These are phyloP conservation scores for Coemansia sp. DNA, from an alignment of 192 early-diverging fungal genomes.

Conservation along the genomic window DNA sequence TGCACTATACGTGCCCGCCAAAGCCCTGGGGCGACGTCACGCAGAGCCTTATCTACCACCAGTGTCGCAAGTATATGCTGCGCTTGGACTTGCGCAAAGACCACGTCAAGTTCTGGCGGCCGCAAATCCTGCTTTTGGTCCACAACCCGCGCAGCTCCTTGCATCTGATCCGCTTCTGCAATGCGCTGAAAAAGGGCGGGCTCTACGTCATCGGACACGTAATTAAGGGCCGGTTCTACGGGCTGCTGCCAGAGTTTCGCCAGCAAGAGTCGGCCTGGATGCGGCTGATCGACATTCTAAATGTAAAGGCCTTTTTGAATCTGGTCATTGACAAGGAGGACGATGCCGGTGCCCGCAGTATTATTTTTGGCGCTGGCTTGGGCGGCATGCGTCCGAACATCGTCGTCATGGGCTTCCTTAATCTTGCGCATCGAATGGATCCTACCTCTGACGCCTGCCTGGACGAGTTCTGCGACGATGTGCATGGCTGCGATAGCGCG, in stretches of 20 bases:
- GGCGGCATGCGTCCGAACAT: constrained; percentile 73
- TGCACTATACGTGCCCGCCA: constrained; percentile 67
- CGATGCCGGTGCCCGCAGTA: constrained; percentile 58
- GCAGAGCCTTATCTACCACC: constrained; percentile 70
- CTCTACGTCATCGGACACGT: constrained; percentile 69
- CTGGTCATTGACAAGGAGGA: constrained; percentile 57
- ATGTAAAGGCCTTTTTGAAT: constrained; percentile 69
- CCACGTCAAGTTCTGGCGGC: constrained; percentile 74
- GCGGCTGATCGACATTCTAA: constrained; percentile 59
- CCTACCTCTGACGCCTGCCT: neutral
- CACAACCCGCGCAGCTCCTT: constrained; percentile 62
- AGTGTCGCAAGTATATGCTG: constrained; percentile 70
- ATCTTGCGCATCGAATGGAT: constrained; percentile 20
- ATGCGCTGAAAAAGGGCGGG: constrained; percentile 70
- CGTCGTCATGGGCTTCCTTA: constrained; percentile 63
- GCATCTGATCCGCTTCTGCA: constrained; percentile 67
- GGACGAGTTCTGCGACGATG: neutral
- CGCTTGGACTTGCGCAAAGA: constrained; percentile 65
- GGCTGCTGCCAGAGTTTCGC: constrained; percentile 54
- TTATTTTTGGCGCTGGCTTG: constrained; percentile 65
- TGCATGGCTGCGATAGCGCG: neutral
- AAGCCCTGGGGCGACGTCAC: constrained; percentile 75
- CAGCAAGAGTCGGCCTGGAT: constrained; percentile 63
- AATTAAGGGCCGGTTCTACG: constrained; percentile 59
- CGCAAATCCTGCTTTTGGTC: constrained; percentile 67